Evolutionary conservation across 2,329 filamentous ascomycete species (phyloP), one percentile per base, ranked within the genome.

Genomic region (Alternaria incomplexa): DNA sequence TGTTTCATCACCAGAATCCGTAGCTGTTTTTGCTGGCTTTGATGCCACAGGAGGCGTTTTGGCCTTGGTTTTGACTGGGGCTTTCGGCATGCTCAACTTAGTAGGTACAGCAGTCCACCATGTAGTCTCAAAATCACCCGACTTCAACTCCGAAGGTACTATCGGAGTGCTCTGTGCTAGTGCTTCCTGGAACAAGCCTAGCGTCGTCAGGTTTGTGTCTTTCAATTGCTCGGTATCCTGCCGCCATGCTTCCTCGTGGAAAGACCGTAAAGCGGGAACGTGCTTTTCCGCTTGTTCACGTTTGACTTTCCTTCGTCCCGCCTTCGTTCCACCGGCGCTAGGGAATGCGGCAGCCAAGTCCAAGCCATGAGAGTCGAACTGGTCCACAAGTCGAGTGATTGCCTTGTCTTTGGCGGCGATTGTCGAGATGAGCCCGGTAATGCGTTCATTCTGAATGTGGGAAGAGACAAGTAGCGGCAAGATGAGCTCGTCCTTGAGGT

Each of bases 281-380:
- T 85, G 79, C 66, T 80, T 82, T 13, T 82, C 84, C n/a, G 86
- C 82, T 67, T 87, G 84, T 64, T 84, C 79, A 62, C 86, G 78
- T 66, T 83, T 80, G 58, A 81, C 78, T 22, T 75, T 73, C 64
- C 82, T 84, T 52, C 82, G 80, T 40, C 80, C 79, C 23, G 77
- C 68, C 55, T 83, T 85, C 55, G 83, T 66, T 17, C 83, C 83
- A 26, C 83, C 80, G 20, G 83, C 81, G 22, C 83, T 83, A 6
- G 87, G 88, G 69, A 90, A 90, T 3, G 88, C 82, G 11, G 83
- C 82, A 15, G 83, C 83, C 6, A 89, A 73, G 68, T 89, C 87
- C 50, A 87, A 79, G 6, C 85, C 85, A 44, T 85, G 82, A 1
- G 81, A 79, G 67, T 89, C 87, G 52, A 89, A 82, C 63, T 86